These are phyloP conservation scores for Phytopythium helicoides DNA, from an alignment of 352 stramenopile species.

Conservation along the genomic window DNA sequence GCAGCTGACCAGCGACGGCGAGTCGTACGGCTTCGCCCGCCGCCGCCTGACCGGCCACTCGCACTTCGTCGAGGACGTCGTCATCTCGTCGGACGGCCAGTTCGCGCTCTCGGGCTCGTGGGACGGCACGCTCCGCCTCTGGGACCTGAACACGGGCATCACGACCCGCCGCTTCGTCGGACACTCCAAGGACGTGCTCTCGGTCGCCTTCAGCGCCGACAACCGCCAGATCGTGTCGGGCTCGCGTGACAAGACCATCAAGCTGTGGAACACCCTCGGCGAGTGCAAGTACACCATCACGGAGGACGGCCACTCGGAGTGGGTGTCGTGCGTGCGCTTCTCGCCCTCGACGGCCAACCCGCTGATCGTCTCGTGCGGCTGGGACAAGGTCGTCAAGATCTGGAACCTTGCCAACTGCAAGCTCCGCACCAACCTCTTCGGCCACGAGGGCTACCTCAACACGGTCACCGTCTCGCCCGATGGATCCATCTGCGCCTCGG, in stretches of 20 bases:
- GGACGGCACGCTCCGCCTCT: slow-evolving; percentile 99
- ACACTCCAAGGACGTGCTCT: slow-evolving; percentile 99
- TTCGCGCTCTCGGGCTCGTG: slow-evolving; percentile 99
- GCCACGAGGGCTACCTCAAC: slow-evolving; percentile 99
- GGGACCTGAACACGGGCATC: slow-evolving; percentile 99
- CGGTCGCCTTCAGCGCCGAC: slow-evolving; percentile 98
- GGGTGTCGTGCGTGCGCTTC: slow-evolving; percentile 99
- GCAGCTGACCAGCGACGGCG: slow-evolving; percentile 93
- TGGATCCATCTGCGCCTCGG: slow-evolving; percentile 98
- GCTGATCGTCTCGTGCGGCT: slow-evolving; percentile 98
- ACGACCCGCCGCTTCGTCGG: slow-evolving; percentile 99
- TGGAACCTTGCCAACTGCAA: slow-evolving; percentile 99
- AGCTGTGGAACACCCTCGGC: slow-evolving; percentile 99
- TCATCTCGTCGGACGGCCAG: slow-evolving; percentile 99
- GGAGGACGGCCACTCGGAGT: slow-evolving; percentile 99
- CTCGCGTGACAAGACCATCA: slow-evolving; percentile 99
- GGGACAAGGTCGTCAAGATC: slow-evolving; percentile 99
- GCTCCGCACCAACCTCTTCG: slow-evolving; percentile 98
- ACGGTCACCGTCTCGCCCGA: slow-evolving; percentile 99
- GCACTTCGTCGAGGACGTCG: slow-evolving; percentile 99
- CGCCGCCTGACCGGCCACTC: slow-evolving; percentile 97
- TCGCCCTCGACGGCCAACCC: slow-evolving; percentile 94
- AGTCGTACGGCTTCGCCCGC: slow-evolving; percentile 98
- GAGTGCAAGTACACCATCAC: slow-evolving; percentile 99
- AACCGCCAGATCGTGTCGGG: slow-evolving; percentile 99